A percentile compares a stretch with the other conserved stretches of the same genome.
These are phyloP conservation scores for Ascochyta fabae DNA, from an alignment of 2,329 filamentous ascomycete species.

Conservation along the genomic window DNA sequence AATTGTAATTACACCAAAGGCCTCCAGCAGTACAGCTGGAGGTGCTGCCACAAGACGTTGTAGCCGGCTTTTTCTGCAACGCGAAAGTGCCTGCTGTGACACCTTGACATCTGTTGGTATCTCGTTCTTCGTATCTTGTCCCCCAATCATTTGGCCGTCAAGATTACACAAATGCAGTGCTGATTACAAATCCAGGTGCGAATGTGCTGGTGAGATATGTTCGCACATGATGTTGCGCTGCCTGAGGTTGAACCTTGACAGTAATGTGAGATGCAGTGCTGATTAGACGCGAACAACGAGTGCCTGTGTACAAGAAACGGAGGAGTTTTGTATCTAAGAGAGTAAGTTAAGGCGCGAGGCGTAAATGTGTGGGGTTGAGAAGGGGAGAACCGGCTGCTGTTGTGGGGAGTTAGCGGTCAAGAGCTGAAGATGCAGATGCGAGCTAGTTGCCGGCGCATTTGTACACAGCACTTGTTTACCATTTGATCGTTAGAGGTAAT, in stretches of 20 bases:
- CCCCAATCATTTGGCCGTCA: too few species aligned
- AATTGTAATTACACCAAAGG: too few species aligned
- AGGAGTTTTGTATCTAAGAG: constrained; percentile 20
- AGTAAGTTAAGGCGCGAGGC: neutral
- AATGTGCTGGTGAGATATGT: too few species aligned
- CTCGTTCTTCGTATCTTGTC: too few species aligned
- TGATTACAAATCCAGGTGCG: neutral
- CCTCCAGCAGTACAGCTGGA: too few species aligned
- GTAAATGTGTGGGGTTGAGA: neutral
- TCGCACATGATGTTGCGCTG: too few species aligned
- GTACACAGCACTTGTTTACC: neutral
- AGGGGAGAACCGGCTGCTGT: neutral
- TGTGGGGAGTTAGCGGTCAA: neutral
- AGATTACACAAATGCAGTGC: constrained; percentile 22
- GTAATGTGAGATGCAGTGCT: constrained; percentile 21
- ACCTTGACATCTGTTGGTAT: too few species aligned
- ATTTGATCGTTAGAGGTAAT: constrained; percentile 7
- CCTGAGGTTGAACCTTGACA: too few species aligned
- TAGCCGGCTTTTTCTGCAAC: too few species aligned
- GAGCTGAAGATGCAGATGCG: neutral
- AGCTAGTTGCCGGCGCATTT: neutral
- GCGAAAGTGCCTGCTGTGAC: too few species aligned
- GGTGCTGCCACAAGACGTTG: too few species aligned
- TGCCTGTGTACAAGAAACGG: constrained; percentile 29
- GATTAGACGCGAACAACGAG: constrained; percentile 18